Evolutionary conservation across 164 flowering plant species (phyloP).

Genomic region (Stephania cephalantha): DNA sequence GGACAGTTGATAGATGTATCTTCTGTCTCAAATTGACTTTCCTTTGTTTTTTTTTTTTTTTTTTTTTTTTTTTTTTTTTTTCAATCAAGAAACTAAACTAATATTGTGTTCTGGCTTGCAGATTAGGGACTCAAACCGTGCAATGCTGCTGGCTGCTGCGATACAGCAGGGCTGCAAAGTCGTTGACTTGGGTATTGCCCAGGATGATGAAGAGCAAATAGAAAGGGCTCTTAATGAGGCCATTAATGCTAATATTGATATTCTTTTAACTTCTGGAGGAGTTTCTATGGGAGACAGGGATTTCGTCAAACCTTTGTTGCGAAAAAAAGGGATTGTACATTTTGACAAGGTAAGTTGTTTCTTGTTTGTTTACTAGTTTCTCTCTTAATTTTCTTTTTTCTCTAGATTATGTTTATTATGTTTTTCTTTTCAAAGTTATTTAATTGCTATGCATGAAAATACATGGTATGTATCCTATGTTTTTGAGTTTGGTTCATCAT

Average conservation of each 20-base stretch:
- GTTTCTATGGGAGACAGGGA: slow-evolving; percentile 99
- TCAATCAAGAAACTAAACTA: not conserved
- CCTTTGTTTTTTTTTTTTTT: not conserved
- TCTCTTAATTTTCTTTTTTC: not conserved
- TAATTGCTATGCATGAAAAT: too few relatives aligned
- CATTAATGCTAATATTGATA: slow-evolving; percentile 52
- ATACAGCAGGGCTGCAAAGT: slow-evolving; percentile 65
- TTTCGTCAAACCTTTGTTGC: slow-evolving; percentile 76
- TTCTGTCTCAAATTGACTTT: not conserved
- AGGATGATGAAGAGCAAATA: slow-evolving; percentile 65
- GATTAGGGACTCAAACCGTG: slow-evolving; percentile 97
- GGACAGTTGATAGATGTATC: not conserved
- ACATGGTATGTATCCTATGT: too few relatives aligned
- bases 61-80: not conserved
- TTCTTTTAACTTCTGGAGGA: slow-evolving; percentile 90
- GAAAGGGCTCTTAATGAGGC: slow-evolving; percentile 53
- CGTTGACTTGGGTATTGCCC: slow-evolving; percentile 86
- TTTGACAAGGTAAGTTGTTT: slow-evolving; percentile 54
- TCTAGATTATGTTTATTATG: not conserved
- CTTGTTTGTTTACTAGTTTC: slow-evolving; percentile 3
- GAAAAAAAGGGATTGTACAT: slow-evolving; percentile 57
- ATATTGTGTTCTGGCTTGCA: slow-evolving; percentile 25
- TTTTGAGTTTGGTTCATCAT: not conserved
- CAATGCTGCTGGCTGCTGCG: slow-evolving; percentile 82
- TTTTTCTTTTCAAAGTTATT: not conserved